These are phyloP conservation scores for Cordyceps sp. DNA, from an alignment of 2,329 filamentous ascomycete species.

Conservation along the genomic window DNA sequence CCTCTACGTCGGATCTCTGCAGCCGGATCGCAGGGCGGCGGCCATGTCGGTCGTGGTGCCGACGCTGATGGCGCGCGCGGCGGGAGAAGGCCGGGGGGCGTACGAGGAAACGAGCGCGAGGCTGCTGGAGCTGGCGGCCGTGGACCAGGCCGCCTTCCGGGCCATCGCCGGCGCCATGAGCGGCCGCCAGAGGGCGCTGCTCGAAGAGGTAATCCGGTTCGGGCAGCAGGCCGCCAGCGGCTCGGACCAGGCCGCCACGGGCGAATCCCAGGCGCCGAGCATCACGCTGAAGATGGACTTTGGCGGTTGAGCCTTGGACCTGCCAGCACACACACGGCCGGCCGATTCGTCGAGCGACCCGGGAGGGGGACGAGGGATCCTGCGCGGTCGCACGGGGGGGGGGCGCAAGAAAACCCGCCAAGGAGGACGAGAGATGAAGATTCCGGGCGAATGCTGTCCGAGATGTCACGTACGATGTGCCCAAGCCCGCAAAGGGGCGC, in stretches of 20 bases:
- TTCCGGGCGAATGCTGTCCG: too few relatives aligned
- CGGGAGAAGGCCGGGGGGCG: constrained; percentile 39
- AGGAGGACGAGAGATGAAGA: too few relatives aligned
- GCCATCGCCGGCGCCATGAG: constrained; percentile 56
- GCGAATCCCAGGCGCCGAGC: constrained; percentile 46
- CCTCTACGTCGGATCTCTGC: constrained; percentile 42
- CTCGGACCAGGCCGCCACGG: constrained; percentile 19
- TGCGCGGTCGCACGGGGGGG: too few relatives aligned
- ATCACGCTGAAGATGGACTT: constrained; percentile 97
- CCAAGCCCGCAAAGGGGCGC: too few relatives aligned
- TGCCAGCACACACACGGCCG: too few relatives aligned
- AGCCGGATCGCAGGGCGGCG: constrained; percentile 28
- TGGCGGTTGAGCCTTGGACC: constrained; percentile 23
- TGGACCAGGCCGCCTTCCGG: constrained; percentile 58
- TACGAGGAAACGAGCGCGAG: constrained; percentile 61
- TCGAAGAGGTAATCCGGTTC: constrained; percentile 66
- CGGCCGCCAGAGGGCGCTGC: constrained; percentile 51
- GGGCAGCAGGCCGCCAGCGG: constrained; percentile 32
- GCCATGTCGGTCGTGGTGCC: constrained; percentile 67
- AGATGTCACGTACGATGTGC: too few relatives aligned
- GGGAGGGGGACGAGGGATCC: too few relatives aligned
- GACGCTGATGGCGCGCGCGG: constrained; percentile 56
- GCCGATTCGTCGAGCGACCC: neutral
- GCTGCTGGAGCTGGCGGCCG: constrained; percentile 65
- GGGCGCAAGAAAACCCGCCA: too few relatives aligned